Percentiles rank a stretch among this genome's conserved stretches.
Evolutionary conservation across 2,329 filamentous ascomycete genomes (phyloP).

Genomic region (Dothistroma pini): DNA sequence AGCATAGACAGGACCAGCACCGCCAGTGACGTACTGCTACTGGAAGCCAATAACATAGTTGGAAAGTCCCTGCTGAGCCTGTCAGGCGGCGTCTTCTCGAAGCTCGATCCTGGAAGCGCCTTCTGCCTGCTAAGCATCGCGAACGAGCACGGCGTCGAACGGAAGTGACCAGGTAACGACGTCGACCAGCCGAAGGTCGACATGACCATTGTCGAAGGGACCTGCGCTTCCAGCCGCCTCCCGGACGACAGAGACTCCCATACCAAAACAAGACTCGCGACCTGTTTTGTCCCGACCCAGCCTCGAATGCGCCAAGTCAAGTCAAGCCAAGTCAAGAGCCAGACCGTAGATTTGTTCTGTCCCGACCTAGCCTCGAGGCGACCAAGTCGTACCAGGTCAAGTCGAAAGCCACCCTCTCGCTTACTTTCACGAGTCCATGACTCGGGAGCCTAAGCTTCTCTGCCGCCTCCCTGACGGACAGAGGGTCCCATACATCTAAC

Average conservation of each 20-base stretch:
- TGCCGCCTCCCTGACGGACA: not conserved
- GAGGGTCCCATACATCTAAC: not conserved
- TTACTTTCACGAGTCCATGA: not conserved
- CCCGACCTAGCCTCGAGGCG: too few relatives aligned
- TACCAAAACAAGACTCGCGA: not conserved
- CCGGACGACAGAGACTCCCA: too few relatives aligned
- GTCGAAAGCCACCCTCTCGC: not conserved
- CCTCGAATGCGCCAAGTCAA: not conserved
- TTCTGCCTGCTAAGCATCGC: too few relatives aligned
- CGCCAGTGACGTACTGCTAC: not conserved
- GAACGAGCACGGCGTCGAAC: too few relatives aligned
- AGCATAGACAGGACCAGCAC: not conserved
- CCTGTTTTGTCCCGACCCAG: not conserved
- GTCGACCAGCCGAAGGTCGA: not conserved
- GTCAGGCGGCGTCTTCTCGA: not conserved
- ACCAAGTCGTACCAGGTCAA: not conserved
- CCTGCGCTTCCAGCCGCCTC: too few relatives aligned
- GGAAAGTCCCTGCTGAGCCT: not conserved
- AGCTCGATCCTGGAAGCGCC: not conserved
- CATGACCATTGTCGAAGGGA: too few relatives aligned
- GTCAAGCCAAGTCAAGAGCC: too few relatives aligned
- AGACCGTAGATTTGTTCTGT: too few relatives aligned
- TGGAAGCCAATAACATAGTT: too few relatives aligned
- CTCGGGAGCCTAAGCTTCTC: not conserved
- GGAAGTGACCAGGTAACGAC: not conserved